These are phyloP conservation scores for Hymenochaete sp. DNA, from an alignment of 1,284 basidiomycete genomes.

Conservation along the genomic window DNA sequence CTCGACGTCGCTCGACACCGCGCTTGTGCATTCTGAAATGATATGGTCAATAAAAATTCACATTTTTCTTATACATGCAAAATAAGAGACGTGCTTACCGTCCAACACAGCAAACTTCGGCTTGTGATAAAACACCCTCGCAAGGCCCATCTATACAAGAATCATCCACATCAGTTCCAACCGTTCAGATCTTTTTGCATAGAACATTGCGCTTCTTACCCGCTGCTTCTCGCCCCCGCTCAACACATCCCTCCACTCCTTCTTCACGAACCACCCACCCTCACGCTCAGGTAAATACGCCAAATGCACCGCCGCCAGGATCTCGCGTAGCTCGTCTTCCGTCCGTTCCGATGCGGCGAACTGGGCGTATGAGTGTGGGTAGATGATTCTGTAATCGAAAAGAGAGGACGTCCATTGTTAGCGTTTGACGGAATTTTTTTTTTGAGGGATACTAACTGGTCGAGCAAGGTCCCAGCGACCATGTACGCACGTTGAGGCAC, in stretches of 20 bases:
- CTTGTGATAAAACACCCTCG: conserved; percentile 76
- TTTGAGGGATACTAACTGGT: conserved; percentile 51
- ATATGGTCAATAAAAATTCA: neutral
- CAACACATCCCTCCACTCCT: conserved; percentile 94
- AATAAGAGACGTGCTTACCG: conserved; percentile 36
- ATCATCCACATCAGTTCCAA: conserved; percentile 10
- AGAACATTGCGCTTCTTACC: conserved; percentile 34
- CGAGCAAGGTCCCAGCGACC: conserved; percentile 77
- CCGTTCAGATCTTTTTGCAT: no score
- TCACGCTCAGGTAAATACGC: conserved; percentile 83
- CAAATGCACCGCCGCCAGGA: conserved; percentile 75
- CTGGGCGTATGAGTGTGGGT: conserved; percentile 77
- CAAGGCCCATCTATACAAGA: conserved; percentile 67
- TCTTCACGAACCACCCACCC: conserved; percentile 82
- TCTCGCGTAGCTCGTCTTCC: conserved; percentile 62
- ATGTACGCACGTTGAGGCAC: conserved; percentile 92
- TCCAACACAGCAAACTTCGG: conserved; percentile 73
- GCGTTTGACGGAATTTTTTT: neutral
- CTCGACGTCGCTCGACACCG: conserved; percentile 94
- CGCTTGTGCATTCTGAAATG: conserved; percentile 80
- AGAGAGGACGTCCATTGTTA: conserved; percentile 1
- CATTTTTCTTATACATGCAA: no score
- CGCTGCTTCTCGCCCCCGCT: conserved; percentile 95
- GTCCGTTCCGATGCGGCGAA: conserved; percentile 58
- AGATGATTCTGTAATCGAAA: conserved; percentile 44